phyloP scores from a whole-genome alignment of 148 eudicot genomes.

The Rhododendron henanense region DNA sequence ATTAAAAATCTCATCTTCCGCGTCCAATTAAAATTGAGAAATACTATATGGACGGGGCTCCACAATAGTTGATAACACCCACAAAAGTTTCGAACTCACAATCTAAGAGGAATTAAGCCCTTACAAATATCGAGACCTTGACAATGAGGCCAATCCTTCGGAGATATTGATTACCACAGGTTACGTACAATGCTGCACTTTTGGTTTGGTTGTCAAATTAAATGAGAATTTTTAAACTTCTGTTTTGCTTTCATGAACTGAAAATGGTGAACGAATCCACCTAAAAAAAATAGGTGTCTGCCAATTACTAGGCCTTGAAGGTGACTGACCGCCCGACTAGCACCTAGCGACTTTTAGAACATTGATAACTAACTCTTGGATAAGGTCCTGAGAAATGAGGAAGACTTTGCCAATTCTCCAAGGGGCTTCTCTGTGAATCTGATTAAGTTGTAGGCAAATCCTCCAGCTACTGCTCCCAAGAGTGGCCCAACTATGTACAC shows the following conservation, averaged over 20 bases:
- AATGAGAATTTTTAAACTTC: background rate
- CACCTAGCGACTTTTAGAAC: too few species aligned
- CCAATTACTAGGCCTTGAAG: too few species aligned
- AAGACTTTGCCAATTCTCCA: constrained; percentile 22
- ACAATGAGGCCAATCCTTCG: background rate
- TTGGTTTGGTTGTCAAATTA: background rate
- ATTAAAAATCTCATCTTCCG: background rate
- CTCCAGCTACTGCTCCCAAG: constrained; percentile 52
- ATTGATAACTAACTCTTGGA: constrained; percentile 8
- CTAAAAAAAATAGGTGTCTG: background rate
- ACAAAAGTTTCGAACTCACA: background rate
- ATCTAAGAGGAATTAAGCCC: background rate
- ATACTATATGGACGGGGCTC: too few species aligned
- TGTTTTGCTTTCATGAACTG: background rate
- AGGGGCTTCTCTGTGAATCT: constrained; percentile 43
- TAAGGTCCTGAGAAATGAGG: constrained; percentile 4
- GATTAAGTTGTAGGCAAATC: constrained; percentile 40
- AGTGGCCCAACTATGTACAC: constrained; percentile 62
- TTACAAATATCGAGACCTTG: background rate
- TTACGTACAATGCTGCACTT: background rate
- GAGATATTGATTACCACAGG: background rate
- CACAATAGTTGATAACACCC: too few species aligned
- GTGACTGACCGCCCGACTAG: too few species aligned
- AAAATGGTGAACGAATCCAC: background rate
- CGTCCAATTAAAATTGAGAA: background rate